phyloP scores from a whole-genome alignment of 2,329 filamentous ascomycete genomes.

The Trichoderma gracile region DNA sequence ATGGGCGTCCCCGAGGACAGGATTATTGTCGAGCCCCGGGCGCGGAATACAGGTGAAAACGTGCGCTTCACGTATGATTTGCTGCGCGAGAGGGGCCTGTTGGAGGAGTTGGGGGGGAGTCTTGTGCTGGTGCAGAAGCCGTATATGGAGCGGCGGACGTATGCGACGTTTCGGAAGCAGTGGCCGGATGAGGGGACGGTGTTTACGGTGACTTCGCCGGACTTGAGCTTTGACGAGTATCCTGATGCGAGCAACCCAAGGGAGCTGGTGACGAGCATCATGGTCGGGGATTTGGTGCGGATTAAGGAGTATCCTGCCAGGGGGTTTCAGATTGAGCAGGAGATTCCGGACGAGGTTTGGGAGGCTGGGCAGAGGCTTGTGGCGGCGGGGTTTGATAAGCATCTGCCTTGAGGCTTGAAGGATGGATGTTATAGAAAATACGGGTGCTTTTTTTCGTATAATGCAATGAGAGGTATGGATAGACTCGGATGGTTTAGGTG shows the following conservation, averaged over 20 bases:
- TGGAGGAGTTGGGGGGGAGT: slow-evolving; percentile 28
- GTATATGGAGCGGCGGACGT: slow-evolving; percentile 51
- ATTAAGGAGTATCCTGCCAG: slow-evolving; percentile 46
- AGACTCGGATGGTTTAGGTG: neutral
- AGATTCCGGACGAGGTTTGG: slow-evolving; percentile 46
- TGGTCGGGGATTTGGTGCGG: slow-evolving; percentile 48
- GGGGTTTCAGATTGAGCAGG: slow-evolving; percentile 48
- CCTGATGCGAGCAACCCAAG: slow-evolving; percentile 45
- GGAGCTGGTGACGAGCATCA: slow-evolving; percentile 47
- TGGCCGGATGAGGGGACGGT: slow-evolving; percentile 42
- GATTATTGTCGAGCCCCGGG: slow-evolving; percentile 44
- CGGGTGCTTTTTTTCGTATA: neutral
- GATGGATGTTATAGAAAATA: neutral
- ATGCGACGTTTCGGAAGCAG: slow-evolving; percentile 49
- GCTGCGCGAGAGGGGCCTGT: slow-evolving; percentile 34
- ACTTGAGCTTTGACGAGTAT: slow-evolving; percentile 43
- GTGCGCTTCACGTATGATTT: slow-evolving; percentile 46
- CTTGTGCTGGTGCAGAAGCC: slow-evolving; percentile 51
- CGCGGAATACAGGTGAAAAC: slow-evolving; percentile 51
- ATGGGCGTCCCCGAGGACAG: slow-evolving; percentile 44
- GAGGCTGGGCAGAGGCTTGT: slow-evolving; percentile 45
- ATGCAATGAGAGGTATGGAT: neutral
- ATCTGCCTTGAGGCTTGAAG: slow-evolving; percentile 39
- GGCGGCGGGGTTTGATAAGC: slow-evolving; percentile 41
- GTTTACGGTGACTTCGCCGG: slow-evolving; percentile 46